A percentile compares a stretch with the other conserved stretches of the same genome.
Conservation (phyloP, 768 basidiomycete species). For the Tricholomella constricta region DNA sequence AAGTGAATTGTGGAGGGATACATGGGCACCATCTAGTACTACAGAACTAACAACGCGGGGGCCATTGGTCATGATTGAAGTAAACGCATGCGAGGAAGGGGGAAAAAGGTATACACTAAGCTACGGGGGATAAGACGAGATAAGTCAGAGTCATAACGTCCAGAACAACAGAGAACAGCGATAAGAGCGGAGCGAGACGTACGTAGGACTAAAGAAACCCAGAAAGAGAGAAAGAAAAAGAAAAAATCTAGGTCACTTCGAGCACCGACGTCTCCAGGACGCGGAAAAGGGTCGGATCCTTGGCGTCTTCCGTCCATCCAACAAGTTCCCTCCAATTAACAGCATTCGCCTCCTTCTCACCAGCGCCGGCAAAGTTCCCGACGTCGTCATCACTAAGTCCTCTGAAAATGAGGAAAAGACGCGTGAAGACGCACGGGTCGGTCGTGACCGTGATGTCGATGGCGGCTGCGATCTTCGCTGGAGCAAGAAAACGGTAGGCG, state of each 20-base stretch:
- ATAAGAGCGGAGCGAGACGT: neutral
- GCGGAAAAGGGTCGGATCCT: conserved; percentile 73
- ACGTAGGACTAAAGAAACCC: neutral
- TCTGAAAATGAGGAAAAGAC: conserved; percentile 85
- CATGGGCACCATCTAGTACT: conserved; percentile 9
- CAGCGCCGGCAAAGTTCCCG: conserved; percentile 70
- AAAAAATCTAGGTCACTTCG: conserved; percentile 55
- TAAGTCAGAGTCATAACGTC: conserved; percentile 11
- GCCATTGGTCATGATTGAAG: conserved; percentile 2
- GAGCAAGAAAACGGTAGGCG: conserved; percentile 86
- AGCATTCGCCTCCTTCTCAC: conserved; percentile 83
- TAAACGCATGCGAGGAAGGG: neutral
- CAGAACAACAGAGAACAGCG: neutral
- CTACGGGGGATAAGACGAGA: conserved; percentile 6
- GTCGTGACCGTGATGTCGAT: conserved; percentile 84
- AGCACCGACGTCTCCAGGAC: conserved; percentile 79
- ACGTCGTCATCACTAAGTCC: conserved; percentile 82
- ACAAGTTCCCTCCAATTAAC: conserved; percentile 82
- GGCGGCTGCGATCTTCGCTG: conserved; percentile 78
- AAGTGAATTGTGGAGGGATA: neutral
- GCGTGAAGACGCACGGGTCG: conserved; percentile 80
- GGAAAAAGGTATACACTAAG: conserved; percentile 8
- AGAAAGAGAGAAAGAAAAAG: neutral
- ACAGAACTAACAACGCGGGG: conserved; percentile 10
- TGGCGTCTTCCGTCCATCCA: conserved; percentile 80